Percentiles rank a stretch among this genome's conserved stretches.
Conservation (phyloP, 129 eudicot species). For the Erigeron canadensis region DNA sequence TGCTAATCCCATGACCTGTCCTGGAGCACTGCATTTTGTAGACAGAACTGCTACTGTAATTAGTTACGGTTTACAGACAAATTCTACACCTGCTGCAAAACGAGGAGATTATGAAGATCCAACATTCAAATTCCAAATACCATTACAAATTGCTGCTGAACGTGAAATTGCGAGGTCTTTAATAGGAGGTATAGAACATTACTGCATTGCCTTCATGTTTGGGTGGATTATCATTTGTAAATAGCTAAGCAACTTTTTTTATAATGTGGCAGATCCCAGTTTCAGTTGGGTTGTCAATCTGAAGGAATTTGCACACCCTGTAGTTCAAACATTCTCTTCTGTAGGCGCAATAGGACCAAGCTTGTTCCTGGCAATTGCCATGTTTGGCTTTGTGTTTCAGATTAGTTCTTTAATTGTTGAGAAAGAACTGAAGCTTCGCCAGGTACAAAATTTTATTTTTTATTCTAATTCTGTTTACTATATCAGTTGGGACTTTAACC, state of each 20-base stretch:
- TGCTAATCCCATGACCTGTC: constrained; percentile 61
- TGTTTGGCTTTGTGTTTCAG: constrained; percentile 86
- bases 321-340: constrained; percentile 50
- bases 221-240: constrained; percentile 11
- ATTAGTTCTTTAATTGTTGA: constrained; percentile 69
- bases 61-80: constrained; percentile 86
- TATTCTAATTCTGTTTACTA: not conserved
- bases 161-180: constrained; percentile 93
- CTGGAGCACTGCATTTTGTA: constrained; percentile 82
- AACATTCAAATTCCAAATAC: constrained; percentile 75
- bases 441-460: constrained; percentile 46
- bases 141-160: constrained; percentile 94
- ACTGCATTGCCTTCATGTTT: not conserved
- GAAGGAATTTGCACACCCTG: constrained; percentile 91
- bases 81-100: constrained; percentile 60
- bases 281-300: constrained; percentile 77
- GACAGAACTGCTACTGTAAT: constrained; percentile 73
- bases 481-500: not conserved
- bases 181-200: constrained; percentile 59
- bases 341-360: constrained; percentile 66
- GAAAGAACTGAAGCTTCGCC: constrained; percentile 96
- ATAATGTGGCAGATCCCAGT: constrained; percentile 48
- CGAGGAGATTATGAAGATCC: constrained; percentile 76
- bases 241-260: constrained; percentile 6
- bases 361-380: constrained; percentile 81